Percentiles rank a stretch among this genome's conserved stretches.
These are phyloP conservation scores for Xerocomellus chrysenteron DNA, from an alignment of 768 basidiomycete genomes.

Conservation along the genomic window DNA sequence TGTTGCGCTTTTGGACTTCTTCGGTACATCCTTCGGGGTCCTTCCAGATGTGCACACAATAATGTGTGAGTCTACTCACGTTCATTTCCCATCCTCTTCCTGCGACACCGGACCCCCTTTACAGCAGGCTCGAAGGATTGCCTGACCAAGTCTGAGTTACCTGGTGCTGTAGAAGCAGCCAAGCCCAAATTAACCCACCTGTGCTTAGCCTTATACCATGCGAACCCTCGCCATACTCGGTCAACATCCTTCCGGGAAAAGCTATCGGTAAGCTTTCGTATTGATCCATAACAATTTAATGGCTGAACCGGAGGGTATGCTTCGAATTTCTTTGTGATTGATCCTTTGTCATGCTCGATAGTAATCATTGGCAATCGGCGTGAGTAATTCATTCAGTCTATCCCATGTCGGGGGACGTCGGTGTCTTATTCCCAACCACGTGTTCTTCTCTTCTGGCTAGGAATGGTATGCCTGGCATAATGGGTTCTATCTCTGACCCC, in stretches of 20 bases:
- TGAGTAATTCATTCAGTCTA: constrained; percentile 31
- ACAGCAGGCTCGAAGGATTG: constrained; percentile 32
- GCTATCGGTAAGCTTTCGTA: constrained; percentile 33
- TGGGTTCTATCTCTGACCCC: not conserved
- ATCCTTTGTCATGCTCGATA: constrained; percentile 12
- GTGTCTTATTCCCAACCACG: not conserved
- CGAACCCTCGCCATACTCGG: constrained; percentile 49
- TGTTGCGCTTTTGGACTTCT: constrained; percentile 44
- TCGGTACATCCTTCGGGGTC: constrained; percentile 43
- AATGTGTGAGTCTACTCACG: constrained; percentile 28
- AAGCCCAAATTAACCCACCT: constrained; percentile 1
- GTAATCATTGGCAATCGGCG: constrained; percentile 41
- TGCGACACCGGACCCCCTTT: not conserved
- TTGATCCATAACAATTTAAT: not conserved
- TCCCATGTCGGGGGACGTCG: not conserved
- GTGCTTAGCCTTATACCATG: constrained; percentile 23
- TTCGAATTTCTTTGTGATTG: not conserved
- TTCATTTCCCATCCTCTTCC: not conserved
- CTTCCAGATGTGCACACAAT: constrained; percentile 37
- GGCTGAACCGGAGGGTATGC: not conserved
- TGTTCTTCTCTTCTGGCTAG: constrained; percentile 25
- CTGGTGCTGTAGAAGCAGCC: constrained; percentile 32
- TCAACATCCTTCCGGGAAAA: constrained; percentile 37
- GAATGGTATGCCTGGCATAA: constrained; percentile 36
- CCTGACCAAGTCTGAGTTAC: constrained; percentile 16